Percentiles rank a stretch among this genome's conserved stretches.
phyloP scores from a whole-genome alignment of 768 basidiomycete genomes.

The Boletus tylopilopsis region DNA sequence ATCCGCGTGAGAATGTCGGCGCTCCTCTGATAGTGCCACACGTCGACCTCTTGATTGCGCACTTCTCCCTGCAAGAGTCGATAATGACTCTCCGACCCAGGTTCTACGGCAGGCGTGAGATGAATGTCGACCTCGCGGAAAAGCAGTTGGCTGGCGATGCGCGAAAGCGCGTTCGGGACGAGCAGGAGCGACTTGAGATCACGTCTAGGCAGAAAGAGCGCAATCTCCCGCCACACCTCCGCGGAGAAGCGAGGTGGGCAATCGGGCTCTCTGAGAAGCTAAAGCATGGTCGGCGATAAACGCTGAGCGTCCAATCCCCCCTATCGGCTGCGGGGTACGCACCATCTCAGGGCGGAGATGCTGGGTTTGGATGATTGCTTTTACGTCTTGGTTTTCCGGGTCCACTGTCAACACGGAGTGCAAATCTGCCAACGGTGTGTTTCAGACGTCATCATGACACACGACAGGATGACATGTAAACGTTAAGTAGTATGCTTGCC shows the following conservation, averaged over 20 bases:
- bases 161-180: constrained; percentile 63
- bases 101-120: constrained; percentile 41
- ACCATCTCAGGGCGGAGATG: constrained; percentile 57
- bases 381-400: constrained; percentile 68
- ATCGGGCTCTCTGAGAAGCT: constrained; percentile 35
- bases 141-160: constrained; percentile 63
- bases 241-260: constrained; percentile 54
- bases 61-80: constrained; percentile 12
- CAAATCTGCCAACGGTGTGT: constrained; percentile 46
- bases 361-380: constrained; percentile 51
- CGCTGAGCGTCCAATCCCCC: not conserved
- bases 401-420: constrained; percentile 61
- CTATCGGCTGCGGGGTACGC: constrained; percentile 4
- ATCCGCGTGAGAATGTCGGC: constrained; percentile 69
- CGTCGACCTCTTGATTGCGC: constrained; percentile 36
- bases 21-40: constrained; percentile 52
- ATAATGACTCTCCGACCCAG: constrained; percentile 15
- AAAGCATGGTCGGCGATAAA: constrained; percentile 3
- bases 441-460: constrained; percentile 3
- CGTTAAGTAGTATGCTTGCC: constrained; percentile 33
- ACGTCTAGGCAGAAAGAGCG: constrained; percentile 53
- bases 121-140: constrained; percentile 64
- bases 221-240: constrained; percentile 73
- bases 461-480: not conserved
- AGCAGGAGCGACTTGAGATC: constrained; percentile 64